phyloP scores from a whole-genome alignment of 2,329 filamentous ascomycete genomes.

The Emericellopsis cladophorae region DNA sequence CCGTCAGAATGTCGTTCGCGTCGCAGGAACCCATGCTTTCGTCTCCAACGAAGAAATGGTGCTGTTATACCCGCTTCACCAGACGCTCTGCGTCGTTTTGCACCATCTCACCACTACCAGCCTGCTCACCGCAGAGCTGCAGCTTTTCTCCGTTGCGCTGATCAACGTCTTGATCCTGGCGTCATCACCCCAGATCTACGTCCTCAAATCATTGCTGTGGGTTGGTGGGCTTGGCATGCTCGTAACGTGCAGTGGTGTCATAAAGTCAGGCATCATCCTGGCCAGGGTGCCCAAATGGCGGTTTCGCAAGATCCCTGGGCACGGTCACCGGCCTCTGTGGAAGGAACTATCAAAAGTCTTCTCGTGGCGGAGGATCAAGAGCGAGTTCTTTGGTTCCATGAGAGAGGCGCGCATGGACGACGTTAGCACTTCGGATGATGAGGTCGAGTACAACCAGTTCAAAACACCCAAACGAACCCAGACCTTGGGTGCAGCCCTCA shows the following conservation, averaged over 20 bases:
- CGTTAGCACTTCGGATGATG: conserved; percentile 17
- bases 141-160: conserved; percentile 70
- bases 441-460: conserved; percentile 8
- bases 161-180: conserved; percentile 73
- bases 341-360: conserved; percentile 26
- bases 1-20: not conserved
- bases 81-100: conserved; percentile 59
- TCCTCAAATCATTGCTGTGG: conserved; percentile 79
- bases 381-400: conserved; percentile 14
- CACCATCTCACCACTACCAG: conserved; percentile 81
- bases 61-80: conserved; percentile 73
- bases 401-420: conserved; percentile 12
- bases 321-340: conserved; percentile 19
- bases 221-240: conserved; percentile 68
- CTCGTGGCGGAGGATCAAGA: conserved; percentile 33
- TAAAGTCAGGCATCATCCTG: conserved; percentile 74
- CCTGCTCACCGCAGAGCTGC: conserved; percentile 73
- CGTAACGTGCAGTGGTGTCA: conserved; percentile 57
- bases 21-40: conserved; percentile 7
- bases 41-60: conserved; percentile 45
- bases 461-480: conserved; percentile 12
- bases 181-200: conserved; percentile 68
- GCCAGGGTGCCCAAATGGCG: conserved; percentile 88
- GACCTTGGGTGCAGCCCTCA: conserved; percentile 12
- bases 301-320: conserved; percentile 39